Percentiles rank a stretch among this genome's conserved stretches.
Conservation (phyloP, 371 early-diverging fungal species). For the Mucor plumbeus region DNA sequence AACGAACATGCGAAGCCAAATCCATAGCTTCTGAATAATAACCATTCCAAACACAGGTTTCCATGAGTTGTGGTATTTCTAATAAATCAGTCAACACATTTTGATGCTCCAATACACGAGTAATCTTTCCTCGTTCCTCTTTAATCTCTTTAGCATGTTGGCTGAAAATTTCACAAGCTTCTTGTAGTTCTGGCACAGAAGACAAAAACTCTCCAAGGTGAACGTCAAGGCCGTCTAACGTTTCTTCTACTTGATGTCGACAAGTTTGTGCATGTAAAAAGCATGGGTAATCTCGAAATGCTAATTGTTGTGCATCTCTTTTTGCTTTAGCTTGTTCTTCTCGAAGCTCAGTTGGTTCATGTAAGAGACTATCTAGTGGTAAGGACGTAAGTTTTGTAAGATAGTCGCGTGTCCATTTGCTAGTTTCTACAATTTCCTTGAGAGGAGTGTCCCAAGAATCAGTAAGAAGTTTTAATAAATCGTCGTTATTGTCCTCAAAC, state of each 20-base stretch:
- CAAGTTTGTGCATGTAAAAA: slow-evolving; percentile 72
- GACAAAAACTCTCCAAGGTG: slow-evolving; percentile 56
- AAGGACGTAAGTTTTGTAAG: slow-evolving; percentile 65
- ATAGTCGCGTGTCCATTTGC: slow-evolving; percentile 66
- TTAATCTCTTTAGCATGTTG: slow-evolving; percentile 38
- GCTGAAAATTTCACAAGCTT: slow-evolving; percentile 51
- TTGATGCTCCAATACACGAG: slow-evolving; percentile 65
- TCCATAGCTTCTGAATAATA: slow-evolving; percentile 89
- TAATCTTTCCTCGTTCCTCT: slow-evolving; percentile 55
- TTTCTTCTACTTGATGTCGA: slow-evolving; percentile 57
- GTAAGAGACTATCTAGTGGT: slow-evolving; percentile 61
- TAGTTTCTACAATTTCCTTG: slow-evolving; percentile 20
- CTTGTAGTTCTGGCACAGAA: slow-evolving; percentile 58
- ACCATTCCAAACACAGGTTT: slow-evolving; percentile 82
- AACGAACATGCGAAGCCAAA: slow-evolving; percentile 73
- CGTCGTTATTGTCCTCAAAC: slow-evolving; percentile 35
- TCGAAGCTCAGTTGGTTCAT: slow-evolving; percentile 55
- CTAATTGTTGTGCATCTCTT: slow-evolving; percentile 70
- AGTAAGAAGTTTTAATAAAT: slow-evolving; percentile 31
- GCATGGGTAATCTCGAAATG: slow-evolving; percentile 72
- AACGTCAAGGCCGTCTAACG: slow-evolving; percentile 56
- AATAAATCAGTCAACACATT: slow-evolving; percentile 66
- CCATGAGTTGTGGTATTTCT: slow-evolving; percentile 83
- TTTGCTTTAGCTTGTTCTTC: slow-evolving; percentile 64
- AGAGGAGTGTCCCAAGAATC: slow-evolving; percentile 27